Evolutionary conservation across 1,284 basidiomycete genomes (phyloP), one percentile per base, ranked within the genome.

Genomic region (Ceratobasidium sp.): DNA sequence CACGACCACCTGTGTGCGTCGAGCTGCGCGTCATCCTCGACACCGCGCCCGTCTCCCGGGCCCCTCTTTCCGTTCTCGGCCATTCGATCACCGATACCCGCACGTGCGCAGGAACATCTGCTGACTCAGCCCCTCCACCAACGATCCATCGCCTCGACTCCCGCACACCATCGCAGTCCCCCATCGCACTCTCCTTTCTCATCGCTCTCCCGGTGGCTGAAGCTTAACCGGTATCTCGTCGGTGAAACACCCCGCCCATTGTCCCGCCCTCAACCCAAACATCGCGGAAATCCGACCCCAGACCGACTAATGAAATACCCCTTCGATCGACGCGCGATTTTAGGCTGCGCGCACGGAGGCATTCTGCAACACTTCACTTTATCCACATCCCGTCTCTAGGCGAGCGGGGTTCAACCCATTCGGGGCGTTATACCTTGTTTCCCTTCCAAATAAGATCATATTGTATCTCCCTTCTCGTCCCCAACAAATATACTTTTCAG

Each of bases 321-420:
- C 27, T 31, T 62, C 29, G 47, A 31, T 50, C 19, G 45, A 27
- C 60, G 27, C 60, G 27, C 44, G 17, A 11, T 17, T 19, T 22
- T 19, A 5, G 53, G 45, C 33, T 41, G 41, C 24, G 22, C 24
- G 41, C 19, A 69, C 66, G 66, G 66, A 44, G 53, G 53, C 54
- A 69, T 56, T 69, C 66, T 57, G 66, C 44, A 22, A 69, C 66
- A 57, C 66, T 27, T 51, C n/a, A n/a, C n/a, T n/a, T n/a, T n/a
- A n/a, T n/a, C n/a, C n/a, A n/a, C n/a, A n/a, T n/a, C 6, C 24
- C 6, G 15, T 17, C 6, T 24, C 15, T 51, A 51, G 24, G 50
- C 24, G 24, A 19, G 17, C 24, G 17, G 50, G 24, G 24, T 51
- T 51, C 50, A 17, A 5, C 15, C 50, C 6, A 51, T 19, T 51